Conservation (phyloP, 345 rosid genomes). For the Populus ilicifolia region DNA sequence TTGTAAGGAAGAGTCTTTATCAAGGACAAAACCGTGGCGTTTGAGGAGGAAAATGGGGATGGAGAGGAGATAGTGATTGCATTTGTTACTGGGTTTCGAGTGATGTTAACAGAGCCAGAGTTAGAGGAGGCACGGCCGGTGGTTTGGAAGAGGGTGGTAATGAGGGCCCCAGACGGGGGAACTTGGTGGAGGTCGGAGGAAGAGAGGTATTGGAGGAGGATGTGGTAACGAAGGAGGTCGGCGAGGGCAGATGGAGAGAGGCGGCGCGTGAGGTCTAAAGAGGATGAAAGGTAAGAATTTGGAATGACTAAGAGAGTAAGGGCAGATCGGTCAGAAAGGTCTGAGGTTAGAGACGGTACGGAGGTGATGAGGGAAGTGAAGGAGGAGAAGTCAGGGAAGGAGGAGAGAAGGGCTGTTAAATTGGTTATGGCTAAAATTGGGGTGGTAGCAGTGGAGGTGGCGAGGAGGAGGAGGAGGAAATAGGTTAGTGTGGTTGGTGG, state of each 20-base stretch:
- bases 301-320: conserved; percentile 82
- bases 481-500: conserved; percentile 27
- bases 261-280: conserved; percentile 55
- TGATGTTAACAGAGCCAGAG: conserved; percentile 73
- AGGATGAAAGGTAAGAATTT: conserved; percentile 51
- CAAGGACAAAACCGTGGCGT: conserved; percentile 56
- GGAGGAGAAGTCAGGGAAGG: conserved; percentile 54
- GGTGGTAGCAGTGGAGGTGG: conserved; percentile 14
- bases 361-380: conserved; percentile 52
- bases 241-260: conserved; percentile 60
- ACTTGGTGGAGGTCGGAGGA: conserved; percentile 55
- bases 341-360: conserved; percentile 40
- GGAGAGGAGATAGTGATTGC: conserved; percentile 51
- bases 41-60: conserved; percentile 40
- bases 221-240: conserved; percentile 86
- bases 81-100: conserved; percentile 48
- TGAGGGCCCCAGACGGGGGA: conserved; percentile 50
- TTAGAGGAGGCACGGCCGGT: conserved; percentile 62
- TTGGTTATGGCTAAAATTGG: conserved; percentile 40
- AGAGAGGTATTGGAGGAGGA: conserved; percentile 74
- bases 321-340: conserved; percentile 58
- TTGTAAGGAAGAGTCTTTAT: conserved; percentile 59
- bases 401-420: conserved; percentile 63
- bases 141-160: conserved; percentile 72
- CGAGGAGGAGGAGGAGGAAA: conserved; percentile 38